phyloP scores from a whole-genome alignment of 2,329 filamentous ascomycete genomes.

The Penicillium sp. region DNA sequence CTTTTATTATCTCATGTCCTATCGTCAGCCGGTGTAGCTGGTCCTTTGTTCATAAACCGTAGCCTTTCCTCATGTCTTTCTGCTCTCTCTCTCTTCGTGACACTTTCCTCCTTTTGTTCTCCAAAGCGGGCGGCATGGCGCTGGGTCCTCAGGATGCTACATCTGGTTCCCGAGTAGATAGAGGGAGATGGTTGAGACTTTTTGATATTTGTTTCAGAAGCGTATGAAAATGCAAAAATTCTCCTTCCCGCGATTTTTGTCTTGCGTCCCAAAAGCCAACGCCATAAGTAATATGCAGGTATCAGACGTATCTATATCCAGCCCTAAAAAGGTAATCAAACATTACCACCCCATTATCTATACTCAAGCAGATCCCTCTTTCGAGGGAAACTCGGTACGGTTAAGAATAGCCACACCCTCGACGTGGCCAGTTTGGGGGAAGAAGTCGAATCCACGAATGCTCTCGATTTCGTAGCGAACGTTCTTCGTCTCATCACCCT shows the following conservation, averaged over 20 bases:
- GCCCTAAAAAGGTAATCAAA: neutral
- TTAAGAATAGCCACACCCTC: slow-evolving; percentile 63
- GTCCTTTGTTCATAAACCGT: slow-evolving; percentile 32
- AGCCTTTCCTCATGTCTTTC: slow-evolving; percentile 17
- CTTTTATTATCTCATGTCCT: slow-evolving; percentile 19
- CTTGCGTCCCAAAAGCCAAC: slow-evolving; percentile 4
- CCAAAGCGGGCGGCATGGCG: slow-evolving; percentile 16
- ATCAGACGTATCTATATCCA: neutral
- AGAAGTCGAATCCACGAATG: slow-evolving; percentile 91
- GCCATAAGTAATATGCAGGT: slow-evolving; percentile 8
- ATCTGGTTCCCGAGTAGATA: slow-evolving; percentile 18
- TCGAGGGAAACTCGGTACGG: slow-evolving; percentile 27
- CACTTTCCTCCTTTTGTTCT: slow-evolving; percentile 10
- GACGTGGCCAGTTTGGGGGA: slow-evolving; percentile 77
- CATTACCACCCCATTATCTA: neutral
- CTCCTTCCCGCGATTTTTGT: neutral
- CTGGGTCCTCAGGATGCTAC: slow-evolving; percentile 15
- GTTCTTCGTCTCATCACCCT: slow-evolving; percentile 51
- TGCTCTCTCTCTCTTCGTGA: slow-evolving; percentile 8
- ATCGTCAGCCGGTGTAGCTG: slow-evolving; percentile 24
- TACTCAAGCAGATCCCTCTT: neutral
- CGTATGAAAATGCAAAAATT: slow-evolving; percentile 18
- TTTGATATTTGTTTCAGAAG: slow-evolving; percentile 16
- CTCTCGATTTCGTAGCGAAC: slow-evolving; percentile 81
- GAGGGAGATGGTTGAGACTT: slow-evolving; percentile 9